Percentiles rank a stretch among this genome's conserved stretches.
Evolutionary conservation across 2,329 filamentous ascomycete genomes (phyloP).

Genomic region (Verticillium longisporum): DNA sequence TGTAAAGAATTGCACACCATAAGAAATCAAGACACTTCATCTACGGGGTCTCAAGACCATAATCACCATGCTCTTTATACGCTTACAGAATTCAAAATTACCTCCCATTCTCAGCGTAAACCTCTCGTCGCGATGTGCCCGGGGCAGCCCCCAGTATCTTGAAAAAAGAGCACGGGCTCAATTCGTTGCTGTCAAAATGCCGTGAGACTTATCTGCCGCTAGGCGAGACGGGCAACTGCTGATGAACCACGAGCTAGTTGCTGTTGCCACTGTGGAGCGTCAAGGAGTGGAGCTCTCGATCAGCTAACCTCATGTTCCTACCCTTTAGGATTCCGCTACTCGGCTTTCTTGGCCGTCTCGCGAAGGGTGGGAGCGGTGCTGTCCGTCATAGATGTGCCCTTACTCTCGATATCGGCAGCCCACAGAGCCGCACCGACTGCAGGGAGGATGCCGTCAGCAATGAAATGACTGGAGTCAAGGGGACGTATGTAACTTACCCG

Average conservation of each 20-base stretch:
- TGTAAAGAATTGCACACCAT: too few relatives aligned
- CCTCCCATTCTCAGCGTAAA: not conserved
- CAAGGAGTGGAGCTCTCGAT: not conserved
- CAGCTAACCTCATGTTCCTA: not conserved
- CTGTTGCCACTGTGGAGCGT: not conserved
- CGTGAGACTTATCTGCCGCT: conserved; percentile 3
- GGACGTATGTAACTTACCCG: conserved; percentile 37
- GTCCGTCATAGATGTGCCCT: conserved; percentile 40
- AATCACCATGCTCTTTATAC: too few relatives aligned
- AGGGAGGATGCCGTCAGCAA: conserved; percentile 12
- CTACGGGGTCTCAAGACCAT: not conserved
- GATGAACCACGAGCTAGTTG: not conserved
- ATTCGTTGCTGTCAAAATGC: conserved; percentile 6
- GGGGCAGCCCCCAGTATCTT: not conserved
- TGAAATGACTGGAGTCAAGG: not conserved
- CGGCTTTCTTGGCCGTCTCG: conserved; percentile 41
- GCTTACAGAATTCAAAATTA: not conserved
- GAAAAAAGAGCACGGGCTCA: not conserved
- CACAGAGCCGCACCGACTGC: conserved; percentile 85
- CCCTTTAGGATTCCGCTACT: conserved; percentile 22
- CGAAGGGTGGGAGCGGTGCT: conserved; percentile 44
- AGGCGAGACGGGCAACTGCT: not conserved
- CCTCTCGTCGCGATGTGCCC: too few relatives aligned
- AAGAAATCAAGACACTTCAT: not conserved
- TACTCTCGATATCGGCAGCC: conserved; percentile 76